Evolutionary conservation across 805 yeast species (phyloP).

Genomic region (Candida qinlingensis): DNA sequence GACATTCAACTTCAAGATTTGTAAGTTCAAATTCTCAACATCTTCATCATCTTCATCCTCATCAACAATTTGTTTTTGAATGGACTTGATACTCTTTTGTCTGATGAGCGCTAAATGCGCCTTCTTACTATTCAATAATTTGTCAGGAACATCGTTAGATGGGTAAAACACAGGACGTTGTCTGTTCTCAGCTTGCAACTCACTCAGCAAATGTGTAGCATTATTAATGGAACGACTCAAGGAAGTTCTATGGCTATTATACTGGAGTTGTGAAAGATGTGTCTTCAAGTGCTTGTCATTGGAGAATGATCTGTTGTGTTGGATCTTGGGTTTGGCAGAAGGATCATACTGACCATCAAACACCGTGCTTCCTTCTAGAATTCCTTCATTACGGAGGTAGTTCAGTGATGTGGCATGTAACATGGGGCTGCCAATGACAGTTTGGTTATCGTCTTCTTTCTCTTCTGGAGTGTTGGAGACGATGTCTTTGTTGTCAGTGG

Average conservation of each 20-base stretch:
- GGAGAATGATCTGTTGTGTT: conserved; percentile 22
- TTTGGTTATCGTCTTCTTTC: conserved; percentile 14
- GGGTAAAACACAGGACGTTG: conserved; percentile 63
- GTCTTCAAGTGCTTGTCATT: conserved; percentile 37
- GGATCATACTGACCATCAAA: conserved; percentile 18
- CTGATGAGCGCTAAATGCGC: conserved; percentile 51
- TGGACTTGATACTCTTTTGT: conserved; percentile 29
- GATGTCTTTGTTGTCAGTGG: conserved; percentile 1
- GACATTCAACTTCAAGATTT: conserved; percentile 57
- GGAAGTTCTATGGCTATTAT: conserved; percentile 64
- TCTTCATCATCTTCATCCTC: conserved; percentile 19
- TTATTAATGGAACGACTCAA: conserved; percentile 57
- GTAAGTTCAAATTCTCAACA: conserved; percentile 37
- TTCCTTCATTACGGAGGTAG: conserved; percentile 23
- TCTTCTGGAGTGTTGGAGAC: neutral
- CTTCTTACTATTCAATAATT: conserved; percentile 39
- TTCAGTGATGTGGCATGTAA: conserved; percentile 16
- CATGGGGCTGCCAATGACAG: conserved; percentile 12
- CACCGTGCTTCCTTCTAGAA: conserved; percentile 24
- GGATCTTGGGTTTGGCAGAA: conserved; percentile 4
- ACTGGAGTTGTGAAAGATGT: conserved; percentile 68
- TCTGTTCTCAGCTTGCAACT: conserved; percentile 51
- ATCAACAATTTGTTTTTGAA: conserved; percentile 17
- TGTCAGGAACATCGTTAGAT: conserved; percentile 27
- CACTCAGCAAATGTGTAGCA: conserved; percentile 44